phyloP scores from a whole-genome alignment of 257 asterid genomes.

The Solanum boliviense region DNA sequence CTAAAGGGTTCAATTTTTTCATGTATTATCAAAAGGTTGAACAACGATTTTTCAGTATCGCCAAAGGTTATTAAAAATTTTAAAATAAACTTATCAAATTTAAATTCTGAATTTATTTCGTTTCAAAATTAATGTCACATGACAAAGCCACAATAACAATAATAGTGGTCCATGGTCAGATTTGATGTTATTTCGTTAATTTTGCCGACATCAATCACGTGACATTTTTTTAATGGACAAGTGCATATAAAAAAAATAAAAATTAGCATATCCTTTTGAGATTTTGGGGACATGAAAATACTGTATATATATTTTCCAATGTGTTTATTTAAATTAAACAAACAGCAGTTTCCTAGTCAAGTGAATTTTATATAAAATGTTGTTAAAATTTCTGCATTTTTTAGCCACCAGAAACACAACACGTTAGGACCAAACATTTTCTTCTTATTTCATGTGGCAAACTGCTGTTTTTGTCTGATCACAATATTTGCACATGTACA shows the following conservation, averaged over 20 bases:
- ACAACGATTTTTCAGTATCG: neutral
- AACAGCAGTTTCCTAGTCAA: neutral
- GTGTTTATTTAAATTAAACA: neutral
- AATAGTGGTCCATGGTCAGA: neutral
- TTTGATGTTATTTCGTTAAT: neutral
- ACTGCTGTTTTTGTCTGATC: constrained; percentile 16
- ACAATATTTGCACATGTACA: neutral
- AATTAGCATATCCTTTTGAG: neutral
- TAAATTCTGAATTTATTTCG: fast-evolving
- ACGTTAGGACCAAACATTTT: neutral
- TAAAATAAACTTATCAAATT: neutral
- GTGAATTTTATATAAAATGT: neutral
- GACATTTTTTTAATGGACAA: neutral
- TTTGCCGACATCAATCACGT: constrained; percentile 26
- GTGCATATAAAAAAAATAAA: neutral
- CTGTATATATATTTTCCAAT: neutral
- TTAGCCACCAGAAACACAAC: neutral
- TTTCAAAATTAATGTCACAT: neutral
- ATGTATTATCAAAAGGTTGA: neutral
- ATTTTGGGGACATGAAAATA: neutral
- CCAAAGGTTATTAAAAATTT: fast-evolving
- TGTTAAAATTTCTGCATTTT: neutral
- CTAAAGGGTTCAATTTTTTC: neutral
- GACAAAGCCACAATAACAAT: neutral
- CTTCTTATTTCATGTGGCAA: constrained; percentile 16